phyloP scores from a whole-genome alignment of 495 filamentous ascomycete genomes.

The Stereocaulon alpinum region DNA sequence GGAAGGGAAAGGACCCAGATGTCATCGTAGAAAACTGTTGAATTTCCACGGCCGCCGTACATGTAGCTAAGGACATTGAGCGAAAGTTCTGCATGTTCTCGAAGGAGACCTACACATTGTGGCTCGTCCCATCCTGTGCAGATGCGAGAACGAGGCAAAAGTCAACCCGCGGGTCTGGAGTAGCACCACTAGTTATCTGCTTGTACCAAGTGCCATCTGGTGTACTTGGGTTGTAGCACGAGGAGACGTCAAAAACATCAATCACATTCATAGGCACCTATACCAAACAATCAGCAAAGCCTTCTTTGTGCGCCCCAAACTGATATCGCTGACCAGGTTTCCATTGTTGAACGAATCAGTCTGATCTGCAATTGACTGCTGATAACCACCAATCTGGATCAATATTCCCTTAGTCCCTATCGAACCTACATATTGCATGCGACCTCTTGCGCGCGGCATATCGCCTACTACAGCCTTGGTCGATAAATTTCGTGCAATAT shows the following conservation, averaged over 20 bases:
- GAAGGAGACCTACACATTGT: slow-evolving; percentile 25
- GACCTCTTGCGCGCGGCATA: slow-evolving; percentile 25
- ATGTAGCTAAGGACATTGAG: slow-evolving; percentile 19
- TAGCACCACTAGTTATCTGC: slow-evolving; percentile 27
- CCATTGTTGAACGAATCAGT: slow-evolving; percentile 13
- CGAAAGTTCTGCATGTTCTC: neutral
- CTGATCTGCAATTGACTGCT: slow-evolving; percentile 17
- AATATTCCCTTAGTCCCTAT: slow-evolving; percentile 30
- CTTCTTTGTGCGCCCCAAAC: neutral
- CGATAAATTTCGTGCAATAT: slow-evolving; percentile 30
- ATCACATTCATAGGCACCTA: slow-evolving; percentile 26
- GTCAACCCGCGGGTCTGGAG: slow-evolving; percentile 27
- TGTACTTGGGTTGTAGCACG: slow-evolving; percentile 20
- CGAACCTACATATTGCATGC: slow-evolving; percentile 26
- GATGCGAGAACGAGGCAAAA: slow-evolving; percentile 27
- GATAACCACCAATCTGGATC: slow-evolving; percentile 31
- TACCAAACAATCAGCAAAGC: neutral
- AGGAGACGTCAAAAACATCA: slow-evolving; percentile 32
- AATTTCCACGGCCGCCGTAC: slow-evolving; percentile 23
- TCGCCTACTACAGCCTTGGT: slow-evolving; percentile 23
- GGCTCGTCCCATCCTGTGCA: slow-evolving; percentile 28
- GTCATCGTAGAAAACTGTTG: slow-evolving; percentile 26
- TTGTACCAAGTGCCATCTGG: slow-evolving; percentile 29
- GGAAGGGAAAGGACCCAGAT: slow-evolving; percentile 30
- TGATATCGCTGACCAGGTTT: slow-evolving; percentile 15